Percentiles rank a stretch among this genome's conserved stretches.
phyloP scores from a whole-genome alignment of 2,329 filamentous ascomycete species.

The Ceratocystis cubensis region DNA sequence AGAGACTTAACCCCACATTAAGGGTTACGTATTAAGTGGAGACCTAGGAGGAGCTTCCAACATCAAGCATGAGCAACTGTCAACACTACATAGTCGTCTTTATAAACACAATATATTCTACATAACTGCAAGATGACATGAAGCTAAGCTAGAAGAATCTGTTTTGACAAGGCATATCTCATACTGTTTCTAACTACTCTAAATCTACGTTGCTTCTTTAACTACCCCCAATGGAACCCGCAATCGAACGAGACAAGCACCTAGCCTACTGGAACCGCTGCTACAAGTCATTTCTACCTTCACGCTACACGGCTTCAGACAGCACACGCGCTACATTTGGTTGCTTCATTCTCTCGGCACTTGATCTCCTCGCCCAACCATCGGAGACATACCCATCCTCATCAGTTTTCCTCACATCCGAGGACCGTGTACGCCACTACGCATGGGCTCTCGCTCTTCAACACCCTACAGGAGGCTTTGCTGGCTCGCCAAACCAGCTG shows the following conservation, averaged over 20 bases:
- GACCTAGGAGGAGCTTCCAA: neutral
- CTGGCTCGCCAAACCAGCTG: constrained; percentile 63
- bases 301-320: constrained; percentile 76
- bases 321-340: constrained; percentile 80
- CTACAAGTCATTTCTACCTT: constrained; percentile 66
- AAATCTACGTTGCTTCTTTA: neutral
- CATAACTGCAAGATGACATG: neutral
- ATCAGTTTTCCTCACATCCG: constrained; percentile 37
- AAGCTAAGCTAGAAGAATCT: neutral
- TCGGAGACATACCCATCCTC: constrained; percentile 29
- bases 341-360: constrained; percentile 76
- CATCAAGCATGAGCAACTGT: neutral
- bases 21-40: neutral
- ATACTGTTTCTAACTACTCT: neutral
- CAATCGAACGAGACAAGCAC: constrained; percentile 52
- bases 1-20: neutral
- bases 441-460: constrained; percentile 80
- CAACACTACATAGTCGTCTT: neutral
- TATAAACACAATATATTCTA: neutral
- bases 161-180: neutral
- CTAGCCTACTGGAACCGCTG: constrained; percentile 89
- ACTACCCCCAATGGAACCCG: constrained; percentile 14
- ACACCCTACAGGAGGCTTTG: constrained; percentile 76
- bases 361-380: constrained; percentile 64
- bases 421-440: constrained; percentile 37